A percentile compares a stretch with the other conserved stretches of the same genome.
These are phyloP conservation scores for Termitomyces sp. DNA, from an alignment of 768 basidiomycete genomes.

Conservation along the genomic window DNA sequence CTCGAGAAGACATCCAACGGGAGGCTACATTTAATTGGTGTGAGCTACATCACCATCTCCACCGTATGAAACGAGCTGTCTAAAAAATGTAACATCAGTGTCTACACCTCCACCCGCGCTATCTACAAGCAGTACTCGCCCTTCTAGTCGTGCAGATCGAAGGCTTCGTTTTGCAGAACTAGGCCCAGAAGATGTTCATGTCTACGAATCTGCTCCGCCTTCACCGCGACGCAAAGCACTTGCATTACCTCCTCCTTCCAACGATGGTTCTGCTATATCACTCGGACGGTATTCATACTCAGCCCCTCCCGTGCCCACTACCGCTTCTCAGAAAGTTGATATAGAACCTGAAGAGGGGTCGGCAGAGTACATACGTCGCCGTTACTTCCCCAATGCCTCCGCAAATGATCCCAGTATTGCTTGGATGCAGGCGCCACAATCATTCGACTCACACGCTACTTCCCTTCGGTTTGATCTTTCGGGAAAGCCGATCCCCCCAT, in stretches of 20 bases:
- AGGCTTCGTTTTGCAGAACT: conserved; percentile 74
- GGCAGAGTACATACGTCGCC: conserved; percentile 76
- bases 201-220: conserved; percentile 77
- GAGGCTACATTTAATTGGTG: conserved; percentile 6
- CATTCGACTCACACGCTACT: conserved; percentile 20
- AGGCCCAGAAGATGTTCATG: conserved; percentile 67
- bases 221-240: conserved; percentile 61
- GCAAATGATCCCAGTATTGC: conserved; percentile 67
- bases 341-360: conserved; percentile 58
- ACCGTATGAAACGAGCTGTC: neutral
- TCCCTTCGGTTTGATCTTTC: conserved; percentile 74
- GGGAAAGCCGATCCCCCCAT: conserved; percentile 58
- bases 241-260: conserved; percentile 50
- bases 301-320: conserved; percentile 4
- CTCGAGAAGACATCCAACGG: conserved; percentile 6
- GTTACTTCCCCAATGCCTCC: conserved; percentile 74
- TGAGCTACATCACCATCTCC: conserved; percentile 5
- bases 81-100: conserved; percentile 11
- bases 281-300: conserved; percentile 29
- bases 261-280: conserved; percentile 33
- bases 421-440: conserved; percentile 57
- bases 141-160: conserved; percentile 51
- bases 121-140: conserved; percentile 47
- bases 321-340: neutral
- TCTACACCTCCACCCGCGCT: conserved; percentile 41